Evolutionary conservation across 352 stramenopile genomes (phyloP).

Genomic region (Pythium apleroticum): DNA sequence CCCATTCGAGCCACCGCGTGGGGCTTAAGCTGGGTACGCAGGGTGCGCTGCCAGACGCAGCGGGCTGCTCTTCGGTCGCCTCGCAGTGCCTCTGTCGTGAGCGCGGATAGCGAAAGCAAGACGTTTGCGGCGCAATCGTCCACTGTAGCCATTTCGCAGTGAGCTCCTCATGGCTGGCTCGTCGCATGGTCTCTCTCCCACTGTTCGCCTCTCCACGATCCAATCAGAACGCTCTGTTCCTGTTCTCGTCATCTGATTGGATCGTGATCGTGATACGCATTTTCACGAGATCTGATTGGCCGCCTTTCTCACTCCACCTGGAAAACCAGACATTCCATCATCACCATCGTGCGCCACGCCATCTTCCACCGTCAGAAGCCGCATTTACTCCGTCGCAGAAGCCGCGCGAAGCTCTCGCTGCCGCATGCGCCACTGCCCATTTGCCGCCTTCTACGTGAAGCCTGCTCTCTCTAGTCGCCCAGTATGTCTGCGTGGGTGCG

Average conservation of each 20-base stretch:
- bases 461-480: not conserved
- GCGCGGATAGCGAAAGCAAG: too few relatives aligned
- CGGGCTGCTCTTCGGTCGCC: too few relatives aligned
- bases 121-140: too few relatives aligned
- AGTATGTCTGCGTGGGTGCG: not conserved
- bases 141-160: not conserved
- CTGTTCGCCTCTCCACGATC: not conserved
- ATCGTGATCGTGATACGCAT: not conserved
- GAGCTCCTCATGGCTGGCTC: not conserved
- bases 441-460: not conserved
- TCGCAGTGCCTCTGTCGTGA: too few relatives aligned
- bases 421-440: not conserved
- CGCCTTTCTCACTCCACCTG: not conserved
- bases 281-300: not conserved
- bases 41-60: too few relatives aligned
- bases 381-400: not conserved
- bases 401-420: too few relatives aligned
- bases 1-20: too few relatives aligned
- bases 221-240: not conserved
- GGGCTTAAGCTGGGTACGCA: too few relatives aligned
- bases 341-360: not conserved
- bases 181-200: not conserved
- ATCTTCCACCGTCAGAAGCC: not conserved
- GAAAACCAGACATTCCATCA: not conserved
- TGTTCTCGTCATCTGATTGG: not conserved